Evolutionary conservation across 2,329 filamentous ascomycete genomes (phyloP), one percentile per base, ranked within the genome.

Genomic region (Hymenoscyphus fraxineus): DNA sequence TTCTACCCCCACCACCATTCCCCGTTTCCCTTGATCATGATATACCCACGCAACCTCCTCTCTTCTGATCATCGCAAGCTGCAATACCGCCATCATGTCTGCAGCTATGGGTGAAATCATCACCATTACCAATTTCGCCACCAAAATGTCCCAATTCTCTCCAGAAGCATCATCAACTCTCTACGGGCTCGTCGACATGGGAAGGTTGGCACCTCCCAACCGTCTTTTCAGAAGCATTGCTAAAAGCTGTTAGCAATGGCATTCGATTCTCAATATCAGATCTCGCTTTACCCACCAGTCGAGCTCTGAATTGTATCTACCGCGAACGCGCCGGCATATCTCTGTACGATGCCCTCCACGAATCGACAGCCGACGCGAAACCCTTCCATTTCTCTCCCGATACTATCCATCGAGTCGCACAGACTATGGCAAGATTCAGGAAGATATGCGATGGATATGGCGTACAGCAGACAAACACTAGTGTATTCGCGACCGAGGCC

Each of bases 231-330:
- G 22, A 56, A 40, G n/a, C 4, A 19, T 35, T 39, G 38, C 62
- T 72, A 59, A 72, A 58, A 19, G 19, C 9, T 47, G 22, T 35
- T 64, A 92, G 92, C 80, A 97, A 97, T 80, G 93, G 93, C 72
- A 94, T 97, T 72, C 91, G 93, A 63, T 96, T 96, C 81, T 94
- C 92, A 56, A 92, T 97, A 72, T 91, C 92, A 9, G 88, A 92
- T 69, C 82, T 96, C n/a, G 84, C 87, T 3, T 88, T 89, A 27
- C 85, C 87, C 3, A 85, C 81, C 47, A 83, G 90, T 31, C 89
- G 93, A 31, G 85, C 93, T 31, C 82, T 97, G 54, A 87, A 84
- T 19, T 93, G 90, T 32, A 72, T 97, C 63, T 96, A 92, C 77
- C 86, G 90, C 71, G 87, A 92, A 71, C 88, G 93, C 6, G 89